Base-by-base conservation (phyloP, 306 rosid species). In the Hippophae tibetana region DNA sequence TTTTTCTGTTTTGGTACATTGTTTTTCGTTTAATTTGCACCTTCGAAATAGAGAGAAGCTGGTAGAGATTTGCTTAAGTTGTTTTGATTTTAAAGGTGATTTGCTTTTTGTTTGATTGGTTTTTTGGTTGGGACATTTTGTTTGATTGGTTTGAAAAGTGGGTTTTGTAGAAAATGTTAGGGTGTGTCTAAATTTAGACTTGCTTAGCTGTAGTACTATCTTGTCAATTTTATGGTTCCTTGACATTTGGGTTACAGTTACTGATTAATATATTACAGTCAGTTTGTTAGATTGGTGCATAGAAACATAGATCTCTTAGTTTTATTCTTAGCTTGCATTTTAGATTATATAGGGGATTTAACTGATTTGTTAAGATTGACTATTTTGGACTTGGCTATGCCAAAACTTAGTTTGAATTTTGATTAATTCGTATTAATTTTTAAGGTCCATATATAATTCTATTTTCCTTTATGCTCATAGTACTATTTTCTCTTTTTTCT, bases 91-190 rank as follows among this genome's bases (percentile, higher is more conserved):
- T 23, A 47, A 47, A 31, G 38, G 38, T 31, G 38, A 4, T 31
- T 31, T 31, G 3, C 38, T 31, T 31, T 31, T 31, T 31, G 38
- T 31, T 31, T 31, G 54, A 11, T 62, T 40, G 57, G 13, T 61
- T 8, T 6, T 27, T 50, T 41, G 42, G 10, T 18, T 61, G 2
- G 38, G 38, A 31, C 38, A 31, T 31, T 31, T 31, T 69, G 53
- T 26, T 65, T 43, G 53, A 42, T 61, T 43, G 52, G 42, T 11
- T 42, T 61, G 42, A 14, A 25, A 43, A 14, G 40, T 13, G 43
- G 57, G 45, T 38, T 43, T 60, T 69, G 56, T 62, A 45, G 46
- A 52, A 48, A 38, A 69, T 6, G 43, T 8, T 57, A 7, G 50
- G 31, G 57, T 43, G 43, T 7, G 40, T 67, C 2, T 5, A 43